Evolutionary conservation across 352 stramenopile genomes (phyloP).

Genomic region (Thalassiosira mediterranea): DNA sequence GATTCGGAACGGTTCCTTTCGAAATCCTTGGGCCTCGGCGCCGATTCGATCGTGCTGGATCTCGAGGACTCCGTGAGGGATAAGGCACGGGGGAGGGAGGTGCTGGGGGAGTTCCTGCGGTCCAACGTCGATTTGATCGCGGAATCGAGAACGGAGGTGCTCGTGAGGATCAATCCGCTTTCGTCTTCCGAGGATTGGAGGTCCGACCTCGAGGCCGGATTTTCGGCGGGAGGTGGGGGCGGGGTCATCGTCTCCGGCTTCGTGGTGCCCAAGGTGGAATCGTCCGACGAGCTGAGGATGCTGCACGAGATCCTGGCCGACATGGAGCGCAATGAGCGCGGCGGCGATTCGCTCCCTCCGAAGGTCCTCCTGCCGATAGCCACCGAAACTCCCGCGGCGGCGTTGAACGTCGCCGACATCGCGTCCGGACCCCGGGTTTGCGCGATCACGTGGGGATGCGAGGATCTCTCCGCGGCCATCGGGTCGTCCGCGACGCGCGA

Average conservation of each 20-base stretch:
- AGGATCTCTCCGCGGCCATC: slow-evolving; percentile 50
- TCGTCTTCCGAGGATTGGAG: slow-evolving; percentile 27
- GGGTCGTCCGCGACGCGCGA: slow-evolving; percentile 33
- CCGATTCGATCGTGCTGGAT: slow-evolving; percentile 49
- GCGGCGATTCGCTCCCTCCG: not conserved
- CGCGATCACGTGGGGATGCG: slow-evolving; percentile 56
- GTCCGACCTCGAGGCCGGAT: slow-evolving; percentile 32
- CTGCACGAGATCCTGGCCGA: slow-evolving; percentile 36
- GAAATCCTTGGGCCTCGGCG: slow-evolving; percentile 39
- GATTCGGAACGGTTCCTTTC: slow-evolving; percentile 48
- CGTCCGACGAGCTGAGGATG: slow-evolving; percentile 33
- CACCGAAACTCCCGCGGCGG: slow-evolving; percentile 46
- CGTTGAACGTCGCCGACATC: slow-evolving; percentile 49
- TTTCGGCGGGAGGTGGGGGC: slow-evolving; percentile 19
- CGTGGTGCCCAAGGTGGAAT: slow-evolving; percentile 58
- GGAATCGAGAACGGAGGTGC: slow-evolving; percentile 17
- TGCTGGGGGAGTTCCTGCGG: slow-evolving; percentile 32
- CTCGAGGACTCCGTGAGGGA: slow-evolving; percentile 57
- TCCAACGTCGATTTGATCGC: not conserved
- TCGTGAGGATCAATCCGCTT: slow-evolving; percentile 57
- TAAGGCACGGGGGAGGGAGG: slow-evolving; percentile 32
- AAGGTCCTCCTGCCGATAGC: slow-evolving; percentile 50
- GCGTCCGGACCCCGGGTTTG: slow-evolving; percentile 40
- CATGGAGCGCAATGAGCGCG: slow-evolving; percentile 17
- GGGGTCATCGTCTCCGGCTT: slow-evolving; percentile 12